Evolutionary conservation across 768 basidiomycete species (phyloP), one percentile per base, ranked within the genome.

Genomic region (Calocybe gangraenosa): DNA sequence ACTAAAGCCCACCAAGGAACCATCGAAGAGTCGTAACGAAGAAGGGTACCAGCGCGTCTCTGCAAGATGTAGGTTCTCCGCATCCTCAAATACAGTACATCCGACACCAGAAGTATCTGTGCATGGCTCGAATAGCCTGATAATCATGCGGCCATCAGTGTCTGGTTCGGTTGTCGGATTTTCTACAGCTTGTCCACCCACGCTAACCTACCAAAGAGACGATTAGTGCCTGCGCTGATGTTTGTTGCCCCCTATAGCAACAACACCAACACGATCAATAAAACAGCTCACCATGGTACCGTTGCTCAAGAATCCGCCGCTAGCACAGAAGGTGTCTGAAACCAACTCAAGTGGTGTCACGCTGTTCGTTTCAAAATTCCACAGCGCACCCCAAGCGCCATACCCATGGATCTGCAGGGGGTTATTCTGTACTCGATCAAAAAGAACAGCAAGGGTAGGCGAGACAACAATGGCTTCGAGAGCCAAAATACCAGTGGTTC

Each of bases 381-480:
- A 66, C 13, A 75, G 57, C 6, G 68, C 70, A 21, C 67, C 69
- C 74, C 73, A 74, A 7, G 73, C 73, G 14, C 68, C 57, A 47
- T 73, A 71, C 1, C 65, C 67, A 40, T 71, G 61, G 43, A 74
- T 58, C 15, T 53, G 61, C 1, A 74, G 55, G 11, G 71, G 66
- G 35, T 75, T 73, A 46, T 73, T 60, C 35, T 51, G 41, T 15
- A 44, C 50, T 14, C 50, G 50, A 19, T 51, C 50, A 17, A 60
- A 60, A 44, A 60, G 53, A 13, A 62, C 19, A 13, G 56, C 51
- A 8, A 60, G 50, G 1, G 52, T 62, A 3, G 57, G 57, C 3
- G 59, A 60, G 36, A 62, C 52, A 7, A 62, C 51, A 14, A 60
- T 62, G 14, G 56, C 47, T 34, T 62, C 59, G 18, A 60, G 52